Base-by-base conservation (phyloP, 2,329 filamentous ascomycete genomes). In the Canariomyces notabilis region DNA sequence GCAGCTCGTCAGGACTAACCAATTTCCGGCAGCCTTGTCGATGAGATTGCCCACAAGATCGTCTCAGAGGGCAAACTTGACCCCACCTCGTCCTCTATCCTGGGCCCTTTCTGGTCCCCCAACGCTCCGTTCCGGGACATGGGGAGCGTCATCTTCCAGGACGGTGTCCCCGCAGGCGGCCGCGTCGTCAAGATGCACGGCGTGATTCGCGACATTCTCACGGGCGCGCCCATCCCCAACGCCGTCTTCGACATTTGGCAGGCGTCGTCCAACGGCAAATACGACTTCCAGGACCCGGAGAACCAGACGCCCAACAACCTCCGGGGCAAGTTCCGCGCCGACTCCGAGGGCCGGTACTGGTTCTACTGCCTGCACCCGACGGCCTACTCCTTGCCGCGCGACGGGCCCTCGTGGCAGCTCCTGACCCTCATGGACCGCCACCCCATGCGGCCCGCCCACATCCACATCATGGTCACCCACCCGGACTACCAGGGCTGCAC, bases 61-160 rank as follows among this genome's bases (percentile, higher is more conserved):
- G 74, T 75, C 40, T 69, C 74, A 44, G 67, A 68, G 41, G 57
- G 60, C 29, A 68, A 70, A 12, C 60, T 68, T 12, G 73, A 77
- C 42, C 72, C 81, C 9, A 93, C 87, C 5, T 79, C 86, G 2
- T 86, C 85, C 4, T 82, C 88, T 33, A 89, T 95, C 54, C 76
- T 95, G 0, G 89, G 89, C 0, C 89, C 89, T 1, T 95, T 95
- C 69, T 94, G 87, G 79, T 77, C 87, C 5, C 75, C 80, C 35
- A 76, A 89, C 56, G 80, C 87, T 0, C 87, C 88, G 5, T 68
- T 76, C 48, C 76, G 83, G 37, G 67, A 79, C n/a, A 85, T 85
- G 60, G 88, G 85, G 40, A 77, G 74, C 37, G 82, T 72, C 57
- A 87, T 93, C 52, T 73, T 82, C 16, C 69, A 68, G 46, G 59